phyloP scores from a whole-genome alignment of 1,284 basidiomycete species.

The Malassezia cuniculi region DNA sequence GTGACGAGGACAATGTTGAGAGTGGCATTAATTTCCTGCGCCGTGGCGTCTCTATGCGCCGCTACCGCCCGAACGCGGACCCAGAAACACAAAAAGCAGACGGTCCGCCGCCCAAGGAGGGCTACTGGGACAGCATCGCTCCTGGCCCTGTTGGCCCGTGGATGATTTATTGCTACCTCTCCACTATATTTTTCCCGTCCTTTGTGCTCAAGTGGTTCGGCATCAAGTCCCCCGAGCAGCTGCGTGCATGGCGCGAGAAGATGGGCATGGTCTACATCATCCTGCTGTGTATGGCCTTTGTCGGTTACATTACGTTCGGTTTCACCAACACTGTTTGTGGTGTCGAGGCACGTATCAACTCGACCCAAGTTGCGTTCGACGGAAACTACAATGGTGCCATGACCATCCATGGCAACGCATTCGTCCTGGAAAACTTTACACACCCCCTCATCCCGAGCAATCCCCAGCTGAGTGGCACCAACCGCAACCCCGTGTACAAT shows the following conservation, averaged over 20 bases:
- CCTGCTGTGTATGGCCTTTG: conserved; percentile 66
- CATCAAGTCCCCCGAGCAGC: conserved; percentile 78
- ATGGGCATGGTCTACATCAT: conserved; percentile 82
- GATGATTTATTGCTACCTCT: conserved; percentile 86
- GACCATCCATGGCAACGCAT: conserved; percentile 70
- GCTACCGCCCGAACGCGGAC: conserved; percentile 24
- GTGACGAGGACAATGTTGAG: conserved; percentile 44
- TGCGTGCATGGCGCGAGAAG: conserved; percentile 95
- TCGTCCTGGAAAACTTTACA: conserved; percentile 68
- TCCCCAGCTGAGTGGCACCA: conserved; percentile 58
- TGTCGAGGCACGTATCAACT: conserved; percentile 38
- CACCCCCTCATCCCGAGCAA: conserved; percentile 28
- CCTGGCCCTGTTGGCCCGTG: conserved; percentile 74
- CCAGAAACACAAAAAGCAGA: conserved; percentile 15
- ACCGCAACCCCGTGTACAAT: conserved; percentile 66
- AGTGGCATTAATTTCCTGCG: conserved; percentile 43
- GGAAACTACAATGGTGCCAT: too few species aligned
- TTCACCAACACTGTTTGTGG: conserved; percentile 90
- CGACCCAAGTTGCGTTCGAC: too few species aligned
- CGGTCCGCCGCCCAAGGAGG: conserved; percentile 9
- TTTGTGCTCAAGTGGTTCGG: conserved; percentile 52
- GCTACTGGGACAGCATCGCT: conserved; percentile 22
- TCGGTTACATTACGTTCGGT: conserved; percentile 98
- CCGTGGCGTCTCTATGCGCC: conserved; percentile 38
- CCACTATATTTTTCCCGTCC: conserved; percentile 71